A percentile compares a stretch with the other conserved stretches of the same genome.
phyloP scores from a whole-genome alignment of 805 yeast species.

The Maudiozyma bulderi region DNA sequence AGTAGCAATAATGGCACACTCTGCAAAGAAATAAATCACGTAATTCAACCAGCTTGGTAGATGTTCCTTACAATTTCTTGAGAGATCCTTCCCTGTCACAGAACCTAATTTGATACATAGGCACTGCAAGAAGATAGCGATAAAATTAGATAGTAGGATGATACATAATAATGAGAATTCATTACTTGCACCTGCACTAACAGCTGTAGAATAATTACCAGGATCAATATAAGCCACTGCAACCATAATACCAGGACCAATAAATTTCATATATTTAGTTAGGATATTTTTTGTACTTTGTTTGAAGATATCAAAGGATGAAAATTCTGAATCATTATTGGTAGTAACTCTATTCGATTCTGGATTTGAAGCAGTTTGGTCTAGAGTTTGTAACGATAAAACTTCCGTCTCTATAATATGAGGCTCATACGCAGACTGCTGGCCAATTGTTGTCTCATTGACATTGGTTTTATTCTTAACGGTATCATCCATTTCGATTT shows the following conservation, averaged over 20 bases:
- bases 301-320: background rate
- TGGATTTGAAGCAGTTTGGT: background rate
- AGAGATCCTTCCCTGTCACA: conserved; percentile 80
- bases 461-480: background rate
- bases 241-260: conserved; percentile 85
- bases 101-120: conserved; percentile 80
- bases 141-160: conserved; percentile 64
- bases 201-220: conserved; percentile 86
- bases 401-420: background rate
- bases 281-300: background rate
- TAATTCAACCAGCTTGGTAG: conserved; percentile 60
- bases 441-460: background rate
- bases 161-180: conserved; percentile 65
- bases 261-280: conserved; percentile 53
- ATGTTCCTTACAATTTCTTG: conserved; percentile 70
- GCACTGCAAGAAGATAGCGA: conserved; percentile 76
- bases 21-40: conserved; percentile 66
- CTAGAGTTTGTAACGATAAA: background rate
- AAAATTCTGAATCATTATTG: background rate
- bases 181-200: conserved; percentile 76
- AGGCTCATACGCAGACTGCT: background rate
- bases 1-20: conserved; percentile 81
- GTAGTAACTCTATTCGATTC: background rate
- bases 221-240: conserved; percentile 92
- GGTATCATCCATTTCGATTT: background rate